phyloP scores from a whole-genome alignment of 2,329 filamentous ascomycete species.

The Aspergillus brunneoviolaceus region DNA sequence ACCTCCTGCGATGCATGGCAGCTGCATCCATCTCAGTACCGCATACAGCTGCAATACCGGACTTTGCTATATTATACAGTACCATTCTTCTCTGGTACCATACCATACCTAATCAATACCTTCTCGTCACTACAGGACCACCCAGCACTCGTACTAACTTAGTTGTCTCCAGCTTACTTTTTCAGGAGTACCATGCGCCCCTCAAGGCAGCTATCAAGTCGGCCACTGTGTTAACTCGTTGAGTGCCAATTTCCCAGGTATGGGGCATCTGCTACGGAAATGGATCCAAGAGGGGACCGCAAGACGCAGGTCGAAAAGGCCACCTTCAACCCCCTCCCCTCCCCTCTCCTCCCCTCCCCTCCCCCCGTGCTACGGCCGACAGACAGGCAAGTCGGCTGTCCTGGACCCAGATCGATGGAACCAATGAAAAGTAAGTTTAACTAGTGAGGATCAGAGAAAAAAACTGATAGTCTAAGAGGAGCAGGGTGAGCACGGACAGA shows the following conservation, averaged over 20 bases:
- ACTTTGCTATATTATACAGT: background rate
- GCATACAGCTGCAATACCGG: background rate
- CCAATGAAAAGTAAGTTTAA: slow-evolving; percentile 5
- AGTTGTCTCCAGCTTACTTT: background rate
- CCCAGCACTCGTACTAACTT: background rate
- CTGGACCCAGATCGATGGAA: slow-evolving; percentile 12
- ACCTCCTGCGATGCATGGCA: background rate
- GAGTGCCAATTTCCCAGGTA: slow-evolving; percentile 7
- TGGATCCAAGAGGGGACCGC: background rate
- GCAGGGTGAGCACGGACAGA: slow-evolving; percentile 13
- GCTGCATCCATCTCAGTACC: background rate
- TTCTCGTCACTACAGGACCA: background rate
- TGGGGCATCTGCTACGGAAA: slow-evolving; percentile 2
- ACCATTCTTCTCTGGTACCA: background rate
- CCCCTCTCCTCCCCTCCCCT: background rate
- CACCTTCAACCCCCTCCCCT: background rate
- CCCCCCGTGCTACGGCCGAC: slow-evolving; percentile 8
- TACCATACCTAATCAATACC: background rate
- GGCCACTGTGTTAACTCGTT: background rate
- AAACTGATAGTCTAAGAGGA: background rate
- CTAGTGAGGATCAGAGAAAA: slow-evolving; percentile 3
- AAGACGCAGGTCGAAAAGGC: background rate
- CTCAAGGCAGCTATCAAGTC: background rate
- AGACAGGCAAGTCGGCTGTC: background rate
- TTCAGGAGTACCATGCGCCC: background rate